These are phyloP conservation scores for Arctium minus DNA, from an alignment of 129 eudicot genomes.

Conservation along the genomic window DNA sequence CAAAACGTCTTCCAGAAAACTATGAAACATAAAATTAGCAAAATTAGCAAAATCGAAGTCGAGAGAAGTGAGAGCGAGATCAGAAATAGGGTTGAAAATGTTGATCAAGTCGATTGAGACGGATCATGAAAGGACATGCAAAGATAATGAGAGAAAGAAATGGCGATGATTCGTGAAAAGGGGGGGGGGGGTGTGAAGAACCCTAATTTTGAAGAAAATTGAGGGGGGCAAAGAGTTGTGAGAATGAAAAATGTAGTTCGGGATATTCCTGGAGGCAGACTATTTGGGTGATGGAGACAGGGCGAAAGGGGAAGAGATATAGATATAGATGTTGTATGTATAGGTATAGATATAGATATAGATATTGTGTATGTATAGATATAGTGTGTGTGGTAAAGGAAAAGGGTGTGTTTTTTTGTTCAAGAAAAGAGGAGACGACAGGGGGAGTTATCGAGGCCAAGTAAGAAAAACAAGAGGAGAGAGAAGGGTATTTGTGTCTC, in stretches of 20 bases:
- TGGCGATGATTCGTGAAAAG: neutral
- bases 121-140: slow-evolving; percentile 39
- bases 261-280: slow-evolving; percentile 18
- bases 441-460: slow-evolving; percentile 21
- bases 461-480: slow-evolving; percentile 7
- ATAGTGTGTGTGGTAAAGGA: slow-evolving; percentile 15
- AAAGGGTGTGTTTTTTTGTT: slow-evolving; percentile 5
- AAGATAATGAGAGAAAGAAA: slow-evolving; percentile 15
- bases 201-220: slow-evolving; percentile 23
- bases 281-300: slow-evolving; percentile 20
- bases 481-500: slow-evolving; percentile 22
- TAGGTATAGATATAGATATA: neutral
- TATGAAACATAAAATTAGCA: neutral
- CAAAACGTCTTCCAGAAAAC: neutral
- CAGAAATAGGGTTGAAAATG: slow-evolving; percentile 18
- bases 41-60: too few species aligned
- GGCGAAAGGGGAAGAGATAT: slow-evolving; percentile 13
- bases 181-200: neutral
- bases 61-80: slow-evolving; percentile 11
- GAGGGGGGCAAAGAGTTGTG: slow-evolving; percentile 15
- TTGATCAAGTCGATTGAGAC: slow-evolving; percentile 3
- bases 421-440: slow-evolving; percentile 34
- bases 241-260: slow-evolving; percentile 31
- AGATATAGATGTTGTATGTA: neutral
- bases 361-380: neutral